A percentile compares a stretch with the other conserved stretches of the same genome.
Conservation (phyloP, 2,329 filamentous ascomycete genomes). For the Diaporthe capsici region DNA sequence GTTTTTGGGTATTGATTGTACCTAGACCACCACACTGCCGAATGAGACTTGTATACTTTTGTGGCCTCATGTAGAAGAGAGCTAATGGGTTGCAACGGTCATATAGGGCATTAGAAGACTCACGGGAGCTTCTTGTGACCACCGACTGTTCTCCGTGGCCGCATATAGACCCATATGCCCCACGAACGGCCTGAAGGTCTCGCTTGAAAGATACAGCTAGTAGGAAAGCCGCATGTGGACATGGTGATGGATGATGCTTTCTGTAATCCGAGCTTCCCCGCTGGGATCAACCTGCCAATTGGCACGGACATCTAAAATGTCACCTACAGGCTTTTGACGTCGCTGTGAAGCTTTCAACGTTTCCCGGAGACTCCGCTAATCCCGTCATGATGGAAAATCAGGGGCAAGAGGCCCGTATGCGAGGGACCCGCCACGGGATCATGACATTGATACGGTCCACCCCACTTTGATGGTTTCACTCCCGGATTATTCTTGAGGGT, state of each 20-base stretch:
- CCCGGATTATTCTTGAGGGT: background rate
- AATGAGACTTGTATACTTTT: too few relatives aligned
- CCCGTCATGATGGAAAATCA: background rate
- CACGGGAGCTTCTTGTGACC: background rate
- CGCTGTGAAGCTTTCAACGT: slow-evolving; percentile 21
- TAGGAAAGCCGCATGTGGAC: background rate
- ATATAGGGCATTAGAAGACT: background rate
- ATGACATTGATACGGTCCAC: background rate
- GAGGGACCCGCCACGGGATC: background rate
- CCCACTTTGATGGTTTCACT: background rate
- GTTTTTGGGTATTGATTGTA: background rate
- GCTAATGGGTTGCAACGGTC: too few relatives aligned
- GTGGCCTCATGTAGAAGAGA: too few relatives aligned
- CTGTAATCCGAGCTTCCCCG: slow-evolving; percentile 24
- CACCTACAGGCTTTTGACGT: slow-evolving; percentile 4
- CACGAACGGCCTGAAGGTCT: background rate
- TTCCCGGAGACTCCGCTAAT: background rate
- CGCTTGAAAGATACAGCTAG: background rate
- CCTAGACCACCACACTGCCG: too few relatives aligned
- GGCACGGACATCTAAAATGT: background rate
- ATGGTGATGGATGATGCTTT: background rate
- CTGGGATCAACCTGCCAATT: slow-evolving; percentile 1
- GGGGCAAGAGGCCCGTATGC: background rate
- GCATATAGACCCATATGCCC: background rate
- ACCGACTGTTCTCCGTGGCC: background rate